phyloP scores from a whole-genome alignment of 1,139 yeast species.

The Sugiyamaella paludigena region DNA sequence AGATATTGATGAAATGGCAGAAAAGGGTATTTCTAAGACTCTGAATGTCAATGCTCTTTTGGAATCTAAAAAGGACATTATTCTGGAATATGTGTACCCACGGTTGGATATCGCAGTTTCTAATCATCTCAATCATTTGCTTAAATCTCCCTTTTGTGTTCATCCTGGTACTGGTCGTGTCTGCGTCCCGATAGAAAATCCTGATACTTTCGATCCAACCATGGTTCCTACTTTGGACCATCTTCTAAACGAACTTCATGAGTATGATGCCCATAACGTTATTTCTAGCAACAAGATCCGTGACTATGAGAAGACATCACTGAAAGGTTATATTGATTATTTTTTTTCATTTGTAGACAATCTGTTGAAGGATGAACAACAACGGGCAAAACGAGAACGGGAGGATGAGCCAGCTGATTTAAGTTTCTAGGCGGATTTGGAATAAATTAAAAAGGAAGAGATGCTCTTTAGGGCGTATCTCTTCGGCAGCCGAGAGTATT shows the following conservation, averaged over 20 bases:
- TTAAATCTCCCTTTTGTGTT: constrained; percentile 96
- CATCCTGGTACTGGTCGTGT: constrained; percentile 97
- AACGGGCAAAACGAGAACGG: constrained; percentile 23
- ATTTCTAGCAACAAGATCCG: constrained; percentile 28
- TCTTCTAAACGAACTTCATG: constrained; percentile 55
- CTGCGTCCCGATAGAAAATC: constrained; percentile 87
- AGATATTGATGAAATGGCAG: constrained; percentile 66
- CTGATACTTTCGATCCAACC: constrained; percentile 69
- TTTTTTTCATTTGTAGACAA: constrained; percentile 63
- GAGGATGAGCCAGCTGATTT: constrained; percentile 21
- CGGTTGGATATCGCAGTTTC: constrained; percentile 92
- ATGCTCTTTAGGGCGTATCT: no score
- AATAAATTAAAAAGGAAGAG: background rate
- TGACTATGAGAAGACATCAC: constrained; percentile 64
- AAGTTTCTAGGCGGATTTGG: constrained; percentile 9
- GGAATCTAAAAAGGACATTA: constrained; percentile 81
- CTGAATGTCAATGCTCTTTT: constrained; percentile 42
- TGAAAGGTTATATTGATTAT: constrained; percentile 71
- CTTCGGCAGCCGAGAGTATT: background rate
- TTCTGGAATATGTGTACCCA: constrained; percentile 81
- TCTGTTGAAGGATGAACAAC: constrained; percentile 53
- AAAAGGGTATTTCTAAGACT: constrained; percentile 46
- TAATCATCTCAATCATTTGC: constrained; percentile 80
- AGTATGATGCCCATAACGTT: constrained; percentile 31
- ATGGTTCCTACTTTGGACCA: constrained; percentile 72